These are phyloP conservation scores for Aspergillus sp. DNA, from an alignment of 2,329 filamentous ascomycete species.

Conservation along the genomic window DNA sequence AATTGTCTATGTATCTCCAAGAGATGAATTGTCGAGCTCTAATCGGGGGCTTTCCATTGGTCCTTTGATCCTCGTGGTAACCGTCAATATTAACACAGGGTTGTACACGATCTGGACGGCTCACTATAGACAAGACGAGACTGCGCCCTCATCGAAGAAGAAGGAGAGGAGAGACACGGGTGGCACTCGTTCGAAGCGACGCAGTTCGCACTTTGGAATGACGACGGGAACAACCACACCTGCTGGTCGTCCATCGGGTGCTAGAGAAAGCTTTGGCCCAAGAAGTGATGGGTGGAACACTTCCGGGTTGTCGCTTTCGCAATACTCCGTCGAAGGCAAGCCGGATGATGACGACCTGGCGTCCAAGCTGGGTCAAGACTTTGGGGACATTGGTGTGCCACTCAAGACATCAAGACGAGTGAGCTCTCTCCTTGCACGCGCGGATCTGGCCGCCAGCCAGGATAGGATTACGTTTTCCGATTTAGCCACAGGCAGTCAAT, in stretches of 20 bases:
- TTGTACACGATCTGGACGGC: constrained; percentile 85
- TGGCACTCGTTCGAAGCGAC: constrained; percentile 67
- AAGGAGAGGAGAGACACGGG: constrained; percentile 54
- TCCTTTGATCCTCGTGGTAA: constrained; percentile 73
- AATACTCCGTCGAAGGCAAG: constrained; percentile 53
- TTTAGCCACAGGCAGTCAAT: constrained; percentile 54
- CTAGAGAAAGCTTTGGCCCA: constrained; percentile 75
- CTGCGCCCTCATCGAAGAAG: constrained; percentile 45
- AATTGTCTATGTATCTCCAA: constrained; percentile 76
- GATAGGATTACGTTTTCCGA: constrained; percentile 81
- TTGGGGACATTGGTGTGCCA: constrained; percentile 56
- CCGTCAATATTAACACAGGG: constrained; percentile 73
- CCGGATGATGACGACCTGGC: constrained; percentile 64
- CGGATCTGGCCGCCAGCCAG: constrained; percentile 82
- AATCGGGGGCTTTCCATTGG: constrained; percentile 43
- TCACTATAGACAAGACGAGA: constrained; percentile 71
- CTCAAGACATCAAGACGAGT: constrained; percentile 72
- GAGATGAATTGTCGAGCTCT: constrained; percentile 49
- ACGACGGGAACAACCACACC: constrained; percentile 76
- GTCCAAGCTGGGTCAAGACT: constrained; percentile 71
- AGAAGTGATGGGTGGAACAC: constrained; percentile 48
- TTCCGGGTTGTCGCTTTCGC: constrained; percentile 42
- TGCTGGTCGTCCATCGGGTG: constrained; percentile 61
- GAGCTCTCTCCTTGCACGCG: constrained; percentile 85
- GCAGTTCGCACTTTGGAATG: constrained; percentile 65